A percentile compares a stretch with the other conserved stretches of the same genome.
Conservation (phyloP, 176 grass and related monocot species). For the Oryza brachyantha region DNA sequence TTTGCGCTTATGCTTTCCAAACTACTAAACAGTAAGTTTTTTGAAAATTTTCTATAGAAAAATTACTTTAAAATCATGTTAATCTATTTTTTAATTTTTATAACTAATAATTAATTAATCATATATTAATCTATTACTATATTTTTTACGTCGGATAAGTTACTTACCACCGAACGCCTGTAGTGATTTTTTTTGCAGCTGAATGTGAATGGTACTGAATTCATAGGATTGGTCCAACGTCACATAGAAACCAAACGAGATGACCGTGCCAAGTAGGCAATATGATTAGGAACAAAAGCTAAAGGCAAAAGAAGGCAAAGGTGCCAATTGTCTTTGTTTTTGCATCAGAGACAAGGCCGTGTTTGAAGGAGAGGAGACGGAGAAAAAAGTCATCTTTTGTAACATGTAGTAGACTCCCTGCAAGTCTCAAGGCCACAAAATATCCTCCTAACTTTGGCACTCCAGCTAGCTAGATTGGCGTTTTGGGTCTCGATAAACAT, state of each 20-base stretch:
- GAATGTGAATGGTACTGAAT: not conserved
- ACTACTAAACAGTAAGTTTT: too few relatives aligned
- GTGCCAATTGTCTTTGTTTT: conserved; percentile 21
- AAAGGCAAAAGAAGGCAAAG: not conserved
- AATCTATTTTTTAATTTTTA: too few relatives aligned
- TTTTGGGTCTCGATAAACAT: conserved; percentile 27
- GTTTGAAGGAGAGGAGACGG: conserved; percentile 30
- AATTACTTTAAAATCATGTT: too few relatives aligned
- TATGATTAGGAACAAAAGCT: not conserved
- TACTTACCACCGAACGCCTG: too few relatives aligned
- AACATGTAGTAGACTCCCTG: not conserved
- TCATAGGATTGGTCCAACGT: not conserved
- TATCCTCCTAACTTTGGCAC: not conserved
- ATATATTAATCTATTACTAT: too few relatives aligned
- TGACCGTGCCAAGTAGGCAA: conserved; percentile 6
- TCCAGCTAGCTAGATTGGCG: not conserved
- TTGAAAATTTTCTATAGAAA: too few relatives aligned
- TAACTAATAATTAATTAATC: too few relatives aligned
- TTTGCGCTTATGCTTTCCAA: too few relatives aligned
- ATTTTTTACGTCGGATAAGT: too few relatives aligned
- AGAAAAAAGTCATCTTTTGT: conserved; percentile 7
- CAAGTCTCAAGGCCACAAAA: not conserved
- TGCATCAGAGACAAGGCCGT: conserved; percentile 16
- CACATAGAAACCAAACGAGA: not conserved
- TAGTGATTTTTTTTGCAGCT: not conserved